Conservation (phyloP, 1,284 basidiomycete genomes). For the Trametes versicolor region DNA sequence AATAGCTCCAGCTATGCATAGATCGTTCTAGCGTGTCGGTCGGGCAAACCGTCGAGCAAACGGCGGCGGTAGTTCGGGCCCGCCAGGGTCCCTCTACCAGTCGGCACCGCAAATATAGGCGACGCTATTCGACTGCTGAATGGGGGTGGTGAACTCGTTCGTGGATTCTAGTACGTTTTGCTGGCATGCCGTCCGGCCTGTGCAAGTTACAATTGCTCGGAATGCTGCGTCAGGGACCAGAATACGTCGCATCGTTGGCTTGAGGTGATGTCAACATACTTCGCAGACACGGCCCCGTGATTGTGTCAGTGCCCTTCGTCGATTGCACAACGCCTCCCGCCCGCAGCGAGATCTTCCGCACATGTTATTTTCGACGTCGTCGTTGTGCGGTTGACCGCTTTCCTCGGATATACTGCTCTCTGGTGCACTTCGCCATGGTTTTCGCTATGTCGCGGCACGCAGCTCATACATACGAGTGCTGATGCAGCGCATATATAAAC, state of each 20-base stretch:
- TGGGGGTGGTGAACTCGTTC: not conserved
- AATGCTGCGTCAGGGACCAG: not conserved
- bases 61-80: no score
- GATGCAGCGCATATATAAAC: not conserved
- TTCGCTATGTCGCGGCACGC: not conserved
- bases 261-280: not conserved
- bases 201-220: not conserved
- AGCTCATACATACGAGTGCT: not conserved
- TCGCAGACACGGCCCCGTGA: not conserved
- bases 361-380: no score
- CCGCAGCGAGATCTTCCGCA: no score
- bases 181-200: not conserved
- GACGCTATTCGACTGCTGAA: not conserved
- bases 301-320: not conserved
- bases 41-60: no score
- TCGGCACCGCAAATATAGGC: constrained; percentile 1
- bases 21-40: no score
- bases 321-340: not conserved
- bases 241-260: not conserved
- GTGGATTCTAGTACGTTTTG: not conserved
- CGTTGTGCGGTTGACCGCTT: not conserved
- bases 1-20: no score
- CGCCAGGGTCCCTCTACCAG: no score
- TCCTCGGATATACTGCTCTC: not conserved
- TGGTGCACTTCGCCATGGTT: not conserved